Conservation (phyloP, 768 basidiomycete species). For the Cubamyces sp. region DNA sequence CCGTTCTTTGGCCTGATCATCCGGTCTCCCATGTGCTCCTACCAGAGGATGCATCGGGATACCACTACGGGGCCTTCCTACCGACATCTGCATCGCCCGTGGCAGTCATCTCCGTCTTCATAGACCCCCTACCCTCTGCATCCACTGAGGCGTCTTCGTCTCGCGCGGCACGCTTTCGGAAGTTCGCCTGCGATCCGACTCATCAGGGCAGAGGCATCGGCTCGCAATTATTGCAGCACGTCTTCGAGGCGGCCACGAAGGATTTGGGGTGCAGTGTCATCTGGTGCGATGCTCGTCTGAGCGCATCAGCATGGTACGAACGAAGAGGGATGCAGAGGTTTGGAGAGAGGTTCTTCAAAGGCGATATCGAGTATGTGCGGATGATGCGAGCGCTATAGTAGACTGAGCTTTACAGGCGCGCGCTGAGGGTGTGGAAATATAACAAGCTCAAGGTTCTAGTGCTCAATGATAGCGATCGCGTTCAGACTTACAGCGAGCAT, state of each 20-base stretch:
- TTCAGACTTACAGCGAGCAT: too few relatives aligned
- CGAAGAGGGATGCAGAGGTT: slow-evolving; percentile 54
- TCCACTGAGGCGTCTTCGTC: background rate
- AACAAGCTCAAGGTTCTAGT: too few relatives aligned
- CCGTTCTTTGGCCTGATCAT: slow-evolving; percentile 60
- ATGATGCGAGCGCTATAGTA: slow-evolving; percentile 44
- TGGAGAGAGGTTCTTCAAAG: slow-evolving; percentile 57
- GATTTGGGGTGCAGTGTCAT: slow-evolving; percentile 46
- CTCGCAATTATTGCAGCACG: slow-evolving; percentile 48
- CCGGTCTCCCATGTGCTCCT: slow-evolving; percentile 51
- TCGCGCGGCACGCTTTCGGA: slow-evolving; percentile 53
- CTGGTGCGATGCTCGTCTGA: slow-evolving; percentile 63
- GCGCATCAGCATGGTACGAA: slow-evolving; percentile 53
- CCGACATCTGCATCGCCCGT: slow-evolving; percentile 40
- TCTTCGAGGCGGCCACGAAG: slow-evolving; percentile 43
- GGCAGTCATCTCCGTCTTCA: slow-evolving; percentile 62
- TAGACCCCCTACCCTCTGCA: slow-evolving; percentile 41
- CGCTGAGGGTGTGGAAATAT: too few relatives aligned
- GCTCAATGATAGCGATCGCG: too few relatives aligned
- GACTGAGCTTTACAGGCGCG: too few relatives aligned
- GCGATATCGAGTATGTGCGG: slow-evolving; percentile 55
- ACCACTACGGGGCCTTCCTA: slow-evolving; percentile 62
- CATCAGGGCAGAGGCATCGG: slow-evolving; percentile 60
- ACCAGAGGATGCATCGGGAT: slow-evolving; percentile 53
- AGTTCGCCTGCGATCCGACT: slow-evolving; percentile 59